A percentile compares a stretch with the other conserved stretches of the same genome.
phyloP scores from a whole-genome alignment of 1,284 basidiomycete species.

The Ustanciosporium gigantosporum region DNA sequence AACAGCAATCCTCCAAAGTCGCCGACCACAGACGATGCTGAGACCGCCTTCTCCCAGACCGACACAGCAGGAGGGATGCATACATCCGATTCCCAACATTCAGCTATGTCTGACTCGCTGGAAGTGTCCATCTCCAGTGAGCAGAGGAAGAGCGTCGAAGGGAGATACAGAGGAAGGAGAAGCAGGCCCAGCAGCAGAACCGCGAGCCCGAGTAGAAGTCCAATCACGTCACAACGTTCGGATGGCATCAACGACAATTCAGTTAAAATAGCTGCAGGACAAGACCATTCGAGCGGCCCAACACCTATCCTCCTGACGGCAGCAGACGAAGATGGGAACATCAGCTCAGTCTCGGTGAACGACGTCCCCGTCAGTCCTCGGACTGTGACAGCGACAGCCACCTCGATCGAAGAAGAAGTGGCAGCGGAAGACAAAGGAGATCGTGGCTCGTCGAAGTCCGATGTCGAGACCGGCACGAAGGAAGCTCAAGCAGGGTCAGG shows the following conservation, averaged over 20 bases:
- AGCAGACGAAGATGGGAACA: slow-evolving; percentile 34
- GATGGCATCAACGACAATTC: neutral
- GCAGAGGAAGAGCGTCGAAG: slow-evolving; percentile 6
- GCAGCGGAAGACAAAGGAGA: neutral
- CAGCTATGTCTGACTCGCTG: neutral
- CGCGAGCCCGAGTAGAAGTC: slow-evolving; percentile 6
- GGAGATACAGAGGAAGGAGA: slow-evolving; percentile 25
- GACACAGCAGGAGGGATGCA: neutral
- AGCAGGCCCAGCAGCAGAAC: slow-evolving; percentile 18
- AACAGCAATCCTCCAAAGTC: slow-evolving; percentile 6
- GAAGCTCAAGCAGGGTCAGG: neutral
- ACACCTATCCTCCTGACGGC: slow-evolving; percentile 19
- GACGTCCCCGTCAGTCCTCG: slow-evolving; percentile 4
- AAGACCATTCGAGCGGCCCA: neutral
- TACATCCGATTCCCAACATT: neutral
- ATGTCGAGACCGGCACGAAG: neutral
- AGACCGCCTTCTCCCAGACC: neutral
- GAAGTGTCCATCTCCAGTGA: neutral
- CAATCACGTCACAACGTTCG: neutral
- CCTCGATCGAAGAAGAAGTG: neutral
- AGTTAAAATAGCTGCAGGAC: neutral
- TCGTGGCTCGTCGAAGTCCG: neutral
- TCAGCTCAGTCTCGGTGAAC: slow-evolving; percentile 18
- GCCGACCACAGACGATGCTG: neutral
- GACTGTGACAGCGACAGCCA: neutral